phyloP scores from a whole-genome alignment of 1,284 basidiomycete species.

The Boletellus dicymbophilus region DNA sequence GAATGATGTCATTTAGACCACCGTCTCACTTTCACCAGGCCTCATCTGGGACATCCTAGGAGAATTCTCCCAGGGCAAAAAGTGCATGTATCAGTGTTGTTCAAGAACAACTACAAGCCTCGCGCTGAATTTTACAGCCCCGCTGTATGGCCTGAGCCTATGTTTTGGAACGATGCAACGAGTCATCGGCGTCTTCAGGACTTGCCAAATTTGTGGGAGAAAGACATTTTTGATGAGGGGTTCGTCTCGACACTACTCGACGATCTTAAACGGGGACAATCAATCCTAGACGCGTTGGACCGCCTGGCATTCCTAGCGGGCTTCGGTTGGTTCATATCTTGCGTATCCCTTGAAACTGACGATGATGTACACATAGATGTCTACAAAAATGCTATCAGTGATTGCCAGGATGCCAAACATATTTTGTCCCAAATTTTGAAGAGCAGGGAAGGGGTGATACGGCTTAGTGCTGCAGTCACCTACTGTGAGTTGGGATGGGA shows the following conservation, averaged over 20 bases:
- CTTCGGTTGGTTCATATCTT: slow-evolving; percentile 19
- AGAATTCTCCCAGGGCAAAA: slow-evolving; percentile 32
- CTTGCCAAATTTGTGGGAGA: slow-evolving; percentile 27
- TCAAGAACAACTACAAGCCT: slow-evolving; percentile 31
- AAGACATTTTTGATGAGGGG: slow-evolving; percentile 28
- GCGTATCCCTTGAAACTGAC: neutral
- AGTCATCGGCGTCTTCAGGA: slow-evolving; percentile 23
- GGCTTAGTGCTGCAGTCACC: slow-evolving; percentile 26
- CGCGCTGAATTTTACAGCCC: slow-evolving; percentile 20
- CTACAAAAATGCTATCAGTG: slow-evolving; percentile 13
- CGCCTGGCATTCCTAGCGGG: slow-evolving; percentile 33
- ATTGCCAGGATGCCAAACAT: neutral
- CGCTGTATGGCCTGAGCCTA: slow-evolving; percentile 25
- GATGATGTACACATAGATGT: slow-evolving; percentile 8
- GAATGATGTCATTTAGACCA: no score
- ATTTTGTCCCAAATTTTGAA: slow-evolving; percentile 15
- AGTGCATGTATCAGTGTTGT: slow-evolving; percentile 33
- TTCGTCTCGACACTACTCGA: slow-evolving; percentile 20
- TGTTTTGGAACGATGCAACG: slow-evolving; percentile 34
- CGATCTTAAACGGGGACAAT: slow-evolving; percentile 15
- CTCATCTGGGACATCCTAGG: slow-evolving; percentile 27
- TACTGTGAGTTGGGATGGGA: slow-evolving; percentile 29
- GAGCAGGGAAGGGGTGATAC: slow-evolving; percentile 15
- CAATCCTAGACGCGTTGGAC: slow-evolving; percentile 24
- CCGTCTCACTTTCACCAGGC: slow-evolving; percentile 23